Percentiles rank a stretch among this genome's conserved stretches.
Evolutionary conservation across 2,329 filamentous ascomycete species (phyloP).

Genomic region (Claviceps sp.): DNA sequence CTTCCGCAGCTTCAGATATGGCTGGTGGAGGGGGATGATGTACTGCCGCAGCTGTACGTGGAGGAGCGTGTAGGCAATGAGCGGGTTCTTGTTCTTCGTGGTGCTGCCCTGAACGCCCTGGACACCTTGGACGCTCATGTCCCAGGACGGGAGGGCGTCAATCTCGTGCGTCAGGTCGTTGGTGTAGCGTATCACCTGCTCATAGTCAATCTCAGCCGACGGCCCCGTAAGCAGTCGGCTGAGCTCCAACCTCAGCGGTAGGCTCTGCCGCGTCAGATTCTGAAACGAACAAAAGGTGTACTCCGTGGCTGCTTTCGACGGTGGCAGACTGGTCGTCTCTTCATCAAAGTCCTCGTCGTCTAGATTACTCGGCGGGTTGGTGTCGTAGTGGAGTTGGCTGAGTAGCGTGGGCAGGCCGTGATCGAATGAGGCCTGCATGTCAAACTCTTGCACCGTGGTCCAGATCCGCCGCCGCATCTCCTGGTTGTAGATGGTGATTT

Average conservation of each 20-base stretch:
- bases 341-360: constrained; percentile 45
- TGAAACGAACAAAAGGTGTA: constrained; percentile 49
- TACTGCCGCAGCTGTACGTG: constrained; percentile 49
- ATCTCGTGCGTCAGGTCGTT: constrained; percentile 49
- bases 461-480: constrained; percentile 49
- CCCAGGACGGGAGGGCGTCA: constrained; percentile 44
- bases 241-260: constrained; percentile 42
- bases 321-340: constrained; percentile 34
- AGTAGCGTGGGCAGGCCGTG: constrained; percentile 45
- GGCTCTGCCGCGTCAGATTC: constrained; percentile 41
- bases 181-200: constrained; percentile 47
- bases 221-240: constrained; percentile 42
- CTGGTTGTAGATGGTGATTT: constrained; percentile 44
- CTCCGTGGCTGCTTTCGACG: constrained; percentile 35
- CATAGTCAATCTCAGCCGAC: constrained; percentile 42
- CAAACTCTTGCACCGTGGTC: constrained; percentile 48
- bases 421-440: constrained; percentile 48
- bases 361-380: constrained; percentile 41
- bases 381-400: constrained; percentile 42
- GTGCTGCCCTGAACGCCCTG: constrained; percentile 10
- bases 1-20: constrained; percentile 45
- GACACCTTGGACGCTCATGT: constrained; percentile 22
- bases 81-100: constrained; percentile 33
- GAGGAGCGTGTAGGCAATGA: constrained; percentile 45
- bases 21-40: constrained; percentile 47